Base-by-base conservation (phyloP, 495 filamentous ascomycete genomes). In the Daldinia grandis region DNA sequence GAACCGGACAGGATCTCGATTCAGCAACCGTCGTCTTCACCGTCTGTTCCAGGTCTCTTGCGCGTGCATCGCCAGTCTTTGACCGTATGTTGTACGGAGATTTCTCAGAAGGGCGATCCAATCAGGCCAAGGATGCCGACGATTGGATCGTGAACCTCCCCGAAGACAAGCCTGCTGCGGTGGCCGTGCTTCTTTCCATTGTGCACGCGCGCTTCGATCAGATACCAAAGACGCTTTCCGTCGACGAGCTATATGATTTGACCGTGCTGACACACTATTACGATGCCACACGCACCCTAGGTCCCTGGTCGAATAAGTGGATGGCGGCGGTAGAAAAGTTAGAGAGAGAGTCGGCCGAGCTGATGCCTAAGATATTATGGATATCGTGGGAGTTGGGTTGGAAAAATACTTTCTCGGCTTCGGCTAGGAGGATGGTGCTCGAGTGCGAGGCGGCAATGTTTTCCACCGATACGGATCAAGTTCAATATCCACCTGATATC, bases 41-140 rank as follows among this genome's bases (percentile, higher is more conserved):
- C 15, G 66, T 60, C 14, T 69, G 66, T 27, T 69, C 66, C 2
- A 38, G 61, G 17, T 8, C 60, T 24, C 27, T 69, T 3, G 54
- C 58, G 40, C 66, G 66, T 2, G 30, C 54, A 4, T 69, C 66
- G 30, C 66, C 60, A 17, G 60, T 64, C 27, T 69, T 69, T 21
- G 58, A 69, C 28, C 66, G 66, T 3, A 64, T 69, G 60, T 44
- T 69, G 5, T 69, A 69, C 30, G 66, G 66, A 15, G 24, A 7
- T 31, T 69, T 65, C 25, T 53, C 66, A n/a, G 66, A 69, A 33
- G 42, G 42, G 42, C 19, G 42, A 10, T 47, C 42, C 19, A 47
- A 47, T 47, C 42, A 47, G 12, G 53, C 60, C 21, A 56, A 65
- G 37, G 19, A 33, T 28, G 38, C 17, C 42, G 47, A 65, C 1